Base-by-base conservation (phyloP, 2,329 filamentous ascomycete species). In the Ascomycota sp. region DNA sequence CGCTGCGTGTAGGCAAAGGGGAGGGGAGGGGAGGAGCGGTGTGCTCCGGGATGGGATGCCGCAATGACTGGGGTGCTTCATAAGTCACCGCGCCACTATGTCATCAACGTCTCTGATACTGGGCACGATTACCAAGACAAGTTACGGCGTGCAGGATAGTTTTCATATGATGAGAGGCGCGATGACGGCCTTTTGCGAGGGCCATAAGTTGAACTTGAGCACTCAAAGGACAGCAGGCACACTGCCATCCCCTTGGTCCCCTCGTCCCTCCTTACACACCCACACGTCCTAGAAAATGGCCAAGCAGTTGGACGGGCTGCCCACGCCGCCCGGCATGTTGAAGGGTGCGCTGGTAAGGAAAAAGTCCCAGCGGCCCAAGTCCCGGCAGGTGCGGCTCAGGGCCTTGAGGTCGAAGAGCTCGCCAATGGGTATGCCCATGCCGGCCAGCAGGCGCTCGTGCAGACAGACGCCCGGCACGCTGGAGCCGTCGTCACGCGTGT, bases 331-430 rank as follows among this genome's bases (percentile, higher is more conserved):
- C 20, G 54, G 53, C 33, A 60, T 55, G 30, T 64, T 62, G 23
- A 64, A 42, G 2, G 59, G 60, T 28, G 55, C 46, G 13, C 55
- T 61, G 1, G 53, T 52, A 13, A 67, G 42, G 35, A 67, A 66
- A 34, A 67, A 67, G 0, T 46, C 49, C 52, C 57, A 64, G 10
- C 58, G 32, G 9, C 50, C 54, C 5, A 56, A 52, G 35, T 61
- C 53, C 35, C 65, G 66, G 46, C 70, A 72, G 2, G 50, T 61
- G 52, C 61, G 43, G 9, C 45, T 44, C 27, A 52, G 34, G 15
- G 33, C 40, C 31, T 52, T 47, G 17, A 51, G 32, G 23, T 53
- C 46, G 20, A 50, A 51, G 1, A 50, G 33, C 27, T 59, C 53
- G 30, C 47, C 45, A 34, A 47, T 43, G 0, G 53, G 58, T 42